phyloP scores from a whole-genome alignment of 352 stramenopile species.

The Globisporangium spinosum region DNA sequence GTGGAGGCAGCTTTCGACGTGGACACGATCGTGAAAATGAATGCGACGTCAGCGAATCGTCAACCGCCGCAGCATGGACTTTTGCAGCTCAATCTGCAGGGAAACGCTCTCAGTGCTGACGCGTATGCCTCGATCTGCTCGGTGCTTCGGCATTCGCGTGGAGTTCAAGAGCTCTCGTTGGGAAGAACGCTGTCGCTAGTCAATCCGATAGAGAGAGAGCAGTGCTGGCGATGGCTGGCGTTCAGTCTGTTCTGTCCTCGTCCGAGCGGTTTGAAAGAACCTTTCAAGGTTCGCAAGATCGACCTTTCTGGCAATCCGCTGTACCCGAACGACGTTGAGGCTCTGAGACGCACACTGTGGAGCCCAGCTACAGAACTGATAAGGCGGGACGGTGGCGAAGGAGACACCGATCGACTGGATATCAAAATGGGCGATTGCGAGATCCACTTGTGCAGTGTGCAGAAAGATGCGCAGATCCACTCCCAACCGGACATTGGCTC shows the following conservation, averaged over 20 bases:
- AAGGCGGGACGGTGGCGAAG: not conserved
- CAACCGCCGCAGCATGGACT: not conserved
- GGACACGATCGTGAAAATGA: not conserved
- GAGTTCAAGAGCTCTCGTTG: constrained; percentile 5
- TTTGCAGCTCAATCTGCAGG: not conserved
- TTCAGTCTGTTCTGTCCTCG: constrained; percentile 9
- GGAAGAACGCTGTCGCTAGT: constrained; percentile 9
- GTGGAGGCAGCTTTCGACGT: constrained; percentile 8
- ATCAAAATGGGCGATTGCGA: not conserved
- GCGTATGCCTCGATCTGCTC: constrained; percentile 11
- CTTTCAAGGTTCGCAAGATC: not conserved
- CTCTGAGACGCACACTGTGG: not conserved
- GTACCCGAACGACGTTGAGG: constrained; percentile 8
- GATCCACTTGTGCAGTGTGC: not conserved
- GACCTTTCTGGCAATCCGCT: constrained; percentile 16
- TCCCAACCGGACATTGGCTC: not conserved
- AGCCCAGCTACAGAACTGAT: constrained; percentile 7
- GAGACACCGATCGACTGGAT: not conserved
- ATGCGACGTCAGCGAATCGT: not conserved
- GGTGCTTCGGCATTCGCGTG: not conserved
- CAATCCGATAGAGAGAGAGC: constrained; percentile 1
- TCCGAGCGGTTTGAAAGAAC: not conserved
- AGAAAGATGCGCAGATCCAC: not conserved
- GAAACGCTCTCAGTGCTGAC: constrained; percentile 1
- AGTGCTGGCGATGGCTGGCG: constrained; percentile 20